Conservation (phyloP, 1,284 basidiomycete species). For the Marasmius sp. region DNA sequence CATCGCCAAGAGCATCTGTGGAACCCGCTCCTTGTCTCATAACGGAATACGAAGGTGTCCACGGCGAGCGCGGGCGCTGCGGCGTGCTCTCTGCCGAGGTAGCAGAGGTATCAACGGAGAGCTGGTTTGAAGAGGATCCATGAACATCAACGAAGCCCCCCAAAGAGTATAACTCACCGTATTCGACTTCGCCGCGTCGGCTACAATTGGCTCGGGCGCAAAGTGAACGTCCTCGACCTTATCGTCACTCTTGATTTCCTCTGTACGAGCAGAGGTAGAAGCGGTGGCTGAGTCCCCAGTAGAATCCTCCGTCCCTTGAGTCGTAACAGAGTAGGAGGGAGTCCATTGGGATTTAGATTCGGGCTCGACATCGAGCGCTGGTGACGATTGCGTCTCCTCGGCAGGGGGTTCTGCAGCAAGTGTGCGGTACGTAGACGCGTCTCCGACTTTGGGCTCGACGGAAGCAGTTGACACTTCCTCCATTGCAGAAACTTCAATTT, state of each 20-base stretch:
- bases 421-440: too few relatives aligned
- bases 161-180: background rate
- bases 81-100: background rate
- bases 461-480: too few relatives aligned
- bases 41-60: slow-evolving; percentile 27
- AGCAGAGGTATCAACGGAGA: slow-evolving; percentile 4
- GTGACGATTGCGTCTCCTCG: background rate
- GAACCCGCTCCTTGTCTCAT: slow-evolving; percentile 16
- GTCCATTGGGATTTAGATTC: background rate
- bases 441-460: too few relatives aligned
- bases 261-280: too few relatives aligned
- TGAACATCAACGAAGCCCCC: too few relatives aligned
- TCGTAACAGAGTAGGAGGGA: too few relatives aligned
- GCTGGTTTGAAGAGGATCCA: background rate
- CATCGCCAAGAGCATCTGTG: background rate
- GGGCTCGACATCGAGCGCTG: background rate
- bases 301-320: too few relatives aligned
- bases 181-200: background rate
- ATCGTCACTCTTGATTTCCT: too few relatives aligned
- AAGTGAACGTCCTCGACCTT: too few relatives aligned
- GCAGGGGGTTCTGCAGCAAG: background rate
- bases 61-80: slow-evolving; percentile 20
- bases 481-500: too few relatives aligned
- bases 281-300: too few relatives aligned
- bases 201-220: background rate